These are phyloP conservation scores for Aspergillus oerlinghausenensis DNA, from an alignment of 2,329 filamentous ascomycete species.

Conservation along the genomic window DNA sequence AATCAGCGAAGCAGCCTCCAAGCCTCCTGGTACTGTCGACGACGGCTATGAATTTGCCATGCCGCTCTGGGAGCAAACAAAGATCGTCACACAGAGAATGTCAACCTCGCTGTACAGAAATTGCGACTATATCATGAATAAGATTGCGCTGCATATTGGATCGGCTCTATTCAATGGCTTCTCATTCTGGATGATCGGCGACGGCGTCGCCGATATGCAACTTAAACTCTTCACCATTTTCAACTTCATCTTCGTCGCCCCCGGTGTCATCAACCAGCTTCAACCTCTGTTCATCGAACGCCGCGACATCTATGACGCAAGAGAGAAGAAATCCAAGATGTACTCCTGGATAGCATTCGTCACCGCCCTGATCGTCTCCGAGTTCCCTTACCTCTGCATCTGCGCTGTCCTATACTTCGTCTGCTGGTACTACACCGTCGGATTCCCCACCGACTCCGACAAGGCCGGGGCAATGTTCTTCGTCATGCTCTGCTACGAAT, in stretches of 20 bases:
- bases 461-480: constrained; percentile 53
- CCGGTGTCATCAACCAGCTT: constrained; percentile 44
- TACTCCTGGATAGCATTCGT: constrained; percentile 72
- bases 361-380: constrained; percentile 63
- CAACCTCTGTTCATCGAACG: constrained; percentile 67
- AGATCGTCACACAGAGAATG: constrained; percentile 61
- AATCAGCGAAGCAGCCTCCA: constrained; percentile 43
- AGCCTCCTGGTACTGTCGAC: constrained; percentile 42
- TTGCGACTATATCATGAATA: constrained; percentile 62
- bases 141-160: constrained; percentile 53
- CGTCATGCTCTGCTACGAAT: constrained; percentile 68
- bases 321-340: constrained; percentile 67
- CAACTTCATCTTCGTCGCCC: constrained; percentile 54
- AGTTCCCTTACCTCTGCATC: constrained; percentile 64
- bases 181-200: constrained; percentile 64
- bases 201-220: constrained; percentile 62
- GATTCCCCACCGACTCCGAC: constrained; percentile 37
- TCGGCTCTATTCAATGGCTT: constrained; percentile 47
- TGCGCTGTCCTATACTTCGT: constrained; percentile 63
- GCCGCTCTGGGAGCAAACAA: constrained; percentile 57
- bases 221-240: constrained; percentile 68
- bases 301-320: constrained; percentile 60
- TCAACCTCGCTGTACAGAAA: constrained; percentile 64
- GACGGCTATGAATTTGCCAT: constrained; percentile 60
- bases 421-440: constrained; percentile 69